Conservation (phyloP, 257 asterid genomes). For the Solanum sparsipilum region DNA sequence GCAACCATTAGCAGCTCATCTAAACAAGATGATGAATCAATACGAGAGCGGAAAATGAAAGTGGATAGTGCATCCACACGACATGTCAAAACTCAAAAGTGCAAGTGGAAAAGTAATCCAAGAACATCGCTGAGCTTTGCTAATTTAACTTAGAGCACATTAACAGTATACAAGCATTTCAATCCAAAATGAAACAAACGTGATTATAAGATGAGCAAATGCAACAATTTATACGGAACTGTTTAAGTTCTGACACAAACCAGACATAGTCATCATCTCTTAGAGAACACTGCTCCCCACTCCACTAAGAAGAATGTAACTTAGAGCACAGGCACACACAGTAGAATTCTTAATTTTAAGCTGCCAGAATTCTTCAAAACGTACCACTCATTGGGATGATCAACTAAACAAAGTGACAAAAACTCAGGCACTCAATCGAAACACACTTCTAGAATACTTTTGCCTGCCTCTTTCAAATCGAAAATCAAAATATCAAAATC, state of each 20-base stretch:
- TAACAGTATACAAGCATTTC: not conserved
- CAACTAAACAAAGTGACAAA: not conserved
- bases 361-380: not conserved
- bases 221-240: not conserved
- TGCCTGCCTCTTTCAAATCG: not conserved
- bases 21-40: not conserved
- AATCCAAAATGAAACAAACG: not conserved
- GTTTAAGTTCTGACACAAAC: not conserved
- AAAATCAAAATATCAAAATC: not conserved
- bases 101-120: not conserved
- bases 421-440: not conserved
- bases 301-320: not conserved
- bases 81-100: not conserved
- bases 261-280: not conserved
- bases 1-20: not conserved
- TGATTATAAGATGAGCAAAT: not conserved
- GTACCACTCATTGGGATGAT: not conserved
- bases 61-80: not conserved
- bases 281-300: not conserved
- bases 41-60: not conserved
- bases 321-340: not conserved
- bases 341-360: not conserved
- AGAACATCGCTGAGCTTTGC: not conserved
- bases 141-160: not conserved
- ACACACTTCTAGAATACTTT: not conserved